Conservation (phyloP, 2,329 filamentous ascomycete genomes). For the Penicillium sclerotiorum region DNA sequence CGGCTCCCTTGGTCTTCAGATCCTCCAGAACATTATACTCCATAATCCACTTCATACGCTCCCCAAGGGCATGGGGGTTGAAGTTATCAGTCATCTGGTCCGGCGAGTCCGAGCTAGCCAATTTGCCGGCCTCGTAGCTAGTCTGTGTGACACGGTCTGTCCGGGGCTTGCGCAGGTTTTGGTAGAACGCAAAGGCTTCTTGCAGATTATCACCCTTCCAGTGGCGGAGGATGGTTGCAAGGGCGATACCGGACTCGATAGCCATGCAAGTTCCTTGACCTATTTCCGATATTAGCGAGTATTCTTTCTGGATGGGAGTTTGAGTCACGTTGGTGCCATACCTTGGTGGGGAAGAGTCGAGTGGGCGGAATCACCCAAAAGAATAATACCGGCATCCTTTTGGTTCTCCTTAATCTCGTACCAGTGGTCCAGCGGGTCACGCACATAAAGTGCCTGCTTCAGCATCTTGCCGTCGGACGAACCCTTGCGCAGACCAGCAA, state of each 20-base stretch:
- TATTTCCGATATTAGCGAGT: constrained; percentile 12
- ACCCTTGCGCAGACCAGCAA: constrained; percentile 33
- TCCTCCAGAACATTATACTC: constrained; percentile 39
- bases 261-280: constrained; percentile 40
- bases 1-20: constrained; percentile 25
- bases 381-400: constrained; percentile 32
- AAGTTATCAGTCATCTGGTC: constrained; percentile 32
- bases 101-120: constrained; percentile 38
- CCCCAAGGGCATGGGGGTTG: constrained; percentile 28
- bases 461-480: constrained; percentile 36
- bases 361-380: constrained; percentile 38
- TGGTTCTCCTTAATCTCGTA: constrained; percentile 29
- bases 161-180: constrained; percentile 39
- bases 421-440: constrained; percentile 36
- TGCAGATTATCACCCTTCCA: constrained; percentile 32
- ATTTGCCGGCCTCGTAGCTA: constrained; percentile 39
- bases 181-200: constrained; percentile 38
- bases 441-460: constrained; percentile 39
- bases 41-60: constrained; percentile 43
- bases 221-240: constrained; percentile 33
- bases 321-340: constrained; percentile 5
- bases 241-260: constrained; percentile 37
- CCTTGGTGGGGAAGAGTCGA: constrained; percentile 40
- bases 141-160: constrained; percentile 39
- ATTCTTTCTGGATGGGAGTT: not conserved